phyloP scores from a whole-genome alignment of 805 yeast species.

The Maudiozyma saulgeensis region DNA sequence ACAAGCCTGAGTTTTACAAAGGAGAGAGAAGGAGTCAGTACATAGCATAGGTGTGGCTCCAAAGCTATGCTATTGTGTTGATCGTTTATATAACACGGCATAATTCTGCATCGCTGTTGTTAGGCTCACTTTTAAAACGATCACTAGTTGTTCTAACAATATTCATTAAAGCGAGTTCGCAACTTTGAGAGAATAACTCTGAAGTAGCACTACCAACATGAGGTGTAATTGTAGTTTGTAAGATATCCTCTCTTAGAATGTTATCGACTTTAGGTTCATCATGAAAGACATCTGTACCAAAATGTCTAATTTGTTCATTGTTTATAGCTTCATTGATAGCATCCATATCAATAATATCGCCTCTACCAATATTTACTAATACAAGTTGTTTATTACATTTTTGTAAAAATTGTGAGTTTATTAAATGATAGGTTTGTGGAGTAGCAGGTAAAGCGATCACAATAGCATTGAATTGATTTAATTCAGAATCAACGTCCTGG shows the following conservation, averaged over 20 bases:
- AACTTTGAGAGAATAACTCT: conserved; percentile 36
- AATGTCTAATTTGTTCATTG: conserved; percentile 39
- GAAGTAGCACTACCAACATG: conserved; percentile 53
- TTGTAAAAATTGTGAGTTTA: conserved; percentile 35
- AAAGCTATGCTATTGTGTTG: no score
- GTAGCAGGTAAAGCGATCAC: conserved; percentile 52
- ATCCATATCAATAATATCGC: conserved; percentile 42
- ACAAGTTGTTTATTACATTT: conserved; percentile 16
- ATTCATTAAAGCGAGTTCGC: conserved; percentile 25
- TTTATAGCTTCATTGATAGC: conserved; percentile 37
- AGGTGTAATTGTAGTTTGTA: conserved; percentile 42
- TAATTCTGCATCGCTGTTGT: not conserved
- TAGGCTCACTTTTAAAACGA: not conserved
- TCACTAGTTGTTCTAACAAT: conserved; percentile 8
- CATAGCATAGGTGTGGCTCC: no score
- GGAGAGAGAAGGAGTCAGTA: no score
- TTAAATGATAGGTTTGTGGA: conserved; percentile 40
- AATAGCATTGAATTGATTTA: conserved; percentile 39
- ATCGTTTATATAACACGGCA: not conserved
- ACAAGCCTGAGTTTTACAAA: no score
- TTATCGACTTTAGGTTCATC: conserved; percentile 39
- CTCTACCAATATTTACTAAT: conserved; percentile 54
- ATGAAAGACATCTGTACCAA: conserved; percentile 55
- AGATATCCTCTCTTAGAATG: conserved; percentile 11
- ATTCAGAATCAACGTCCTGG: conserved; percentile 18